phyloP scores from a whole-genome alignment of 164 flowering plant species.

The Stephania japonica region DNA sequence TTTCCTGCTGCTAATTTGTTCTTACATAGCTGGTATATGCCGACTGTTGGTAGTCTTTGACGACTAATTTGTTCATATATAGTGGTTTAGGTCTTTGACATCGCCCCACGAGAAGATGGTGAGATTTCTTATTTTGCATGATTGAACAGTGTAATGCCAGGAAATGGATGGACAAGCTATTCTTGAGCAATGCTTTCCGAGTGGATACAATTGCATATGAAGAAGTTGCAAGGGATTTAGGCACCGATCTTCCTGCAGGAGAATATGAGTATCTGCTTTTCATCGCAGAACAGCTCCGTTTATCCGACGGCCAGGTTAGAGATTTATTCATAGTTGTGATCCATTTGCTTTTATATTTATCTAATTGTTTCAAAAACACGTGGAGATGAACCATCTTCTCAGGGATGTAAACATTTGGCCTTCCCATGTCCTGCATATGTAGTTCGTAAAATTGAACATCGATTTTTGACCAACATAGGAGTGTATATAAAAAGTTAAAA shows the following conservation, averaged over 20 bases:
- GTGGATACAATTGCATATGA: conserved; percentile 37
- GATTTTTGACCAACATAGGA: too few relatives aligned
- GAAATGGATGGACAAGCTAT: conserved; percentile 60
- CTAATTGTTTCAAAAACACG: neutral
- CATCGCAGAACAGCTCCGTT: conserved; percentile 71
- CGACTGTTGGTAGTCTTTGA: neutral
- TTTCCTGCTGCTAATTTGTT: neutral
- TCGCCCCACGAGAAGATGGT: neutral
- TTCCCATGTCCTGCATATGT: too few relatives aligned
- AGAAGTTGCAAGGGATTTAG: conserved; percentile 37
- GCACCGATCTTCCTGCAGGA: conserved; percentile 28
- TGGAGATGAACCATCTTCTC: neutral
- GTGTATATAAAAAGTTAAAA: neutral
- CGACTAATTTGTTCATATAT: too few relatives aligned
- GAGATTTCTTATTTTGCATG: neutral
- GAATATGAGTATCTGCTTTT: conserved; percentile 43
- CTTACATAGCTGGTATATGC: neutral
- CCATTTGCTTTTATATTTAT: neutral
- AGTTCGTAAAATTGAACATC: too few relatives aligned
- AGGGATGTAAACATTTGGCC: too few relatives aligned
- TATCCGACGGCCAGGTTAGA: conserved; percentile 81
- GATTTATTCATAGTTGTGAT: neutral
- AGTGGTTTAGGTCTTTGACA: conserved; percentile 3
- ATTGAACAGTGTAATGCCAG: conserved; percentile 27
- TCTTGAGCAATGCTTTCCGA: conserved; percentile 63